A percentile compares a stretch with the other conserved stretches of the same genome.
phyloP scores from a whole-genome alignment of 495 filamentous ascomycete species.

The Aspergillus diversus region DNA sequence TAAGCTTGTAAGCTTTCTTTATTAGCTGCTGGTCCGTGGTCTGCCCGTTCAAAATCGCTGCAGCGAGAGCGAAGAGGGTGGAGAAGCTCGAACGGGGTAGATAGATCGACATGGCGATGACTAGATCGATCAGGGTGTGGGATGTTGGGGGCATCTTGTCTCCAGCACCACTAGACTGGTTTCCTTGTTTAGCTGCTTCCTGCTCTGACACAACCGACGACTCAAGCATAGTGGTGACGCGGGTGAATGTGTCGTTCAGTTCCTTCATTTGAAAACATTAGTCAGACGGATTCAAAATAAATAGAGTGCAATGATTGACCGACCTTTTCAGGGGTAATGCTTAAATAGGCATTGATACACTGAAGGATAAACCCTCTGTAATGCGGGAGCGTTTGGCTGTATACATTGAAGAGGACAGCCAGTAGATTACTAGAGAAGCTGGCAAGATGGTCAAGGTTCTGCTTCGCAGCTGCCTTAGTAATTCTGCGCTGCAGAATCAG shows the following conservation, averaged over 20 bases:
- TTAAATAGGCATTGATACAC: slow-evolving; percentile 92
- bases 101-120: slow-evolving; percentile 94
- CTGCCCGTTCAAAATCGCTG: slow-evolving; percentile 71
- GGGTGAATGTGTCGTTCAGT: slow-evolving; percentile 81
- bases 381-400: slow-evolving; percentile 91
- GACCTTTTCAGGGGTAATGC: slow-evolving; percentile 74
- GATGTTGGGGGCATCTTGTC: slow-evolving; percentile 87
- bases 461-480: slow-evolving; percentile 70
- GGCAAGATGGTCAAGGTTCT: slow-evolving; percentile 79
- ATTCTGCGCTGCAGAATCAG: slow-evolving; percentile 71
- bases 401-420: slow-evolving; percentile 96
- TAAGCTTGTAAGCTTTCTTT: slow-evolving; percentile 98
- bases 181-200: slow-evolving; percentile 62
- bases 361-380: slow-evolving; percentile 85
- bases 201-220: slow-evolving; percentile 59
- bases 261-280: slow-evolving; percentile 48
- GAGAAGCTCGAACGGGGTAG: slow-evolving; percentile 81
- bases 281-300: neutral
- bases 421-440: slow-evolving; percentile 82
- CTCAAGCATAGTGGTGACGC: slow-evolving; percentile 83
- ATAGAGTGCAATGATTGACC: slow-evolving; percentile 14
- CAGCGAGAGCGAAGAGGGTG: slow-evolving; percentile 79
- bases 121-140: slow-evolving; percentile 93
- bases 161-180: slow-evolving; percentile 58
- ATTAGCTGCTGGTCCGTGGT: slow-evolving; percentile 84